Base-by-base conservation (phyloP, 2,329 filamentous ascomycete genomes). In the Clonostachys solani region DNA sequence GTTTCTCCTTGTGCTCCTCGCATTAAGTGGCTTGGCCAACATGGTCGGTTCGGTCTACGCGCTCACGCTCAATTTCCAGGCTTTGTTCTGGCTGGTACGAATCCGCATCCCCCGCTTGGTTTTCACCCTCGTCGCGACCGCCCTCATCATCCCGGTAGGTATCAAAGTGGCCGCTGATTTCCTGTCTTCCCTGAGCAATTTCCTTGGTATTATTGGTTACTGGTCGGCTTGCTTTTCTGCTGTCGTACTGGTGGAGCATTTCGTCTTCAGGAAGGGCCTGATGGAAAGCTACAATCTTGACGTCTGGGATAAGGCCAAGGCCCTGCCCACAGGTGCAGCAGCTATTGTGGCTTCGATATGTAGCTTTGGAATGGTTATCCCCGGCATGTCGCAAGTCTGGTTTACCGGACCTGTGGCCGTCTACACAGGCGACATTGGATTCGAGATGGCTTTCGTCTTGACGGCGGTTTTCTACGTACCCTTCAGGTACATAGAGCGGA, bases 1-100 rank as follows among this genome's bases (percentile, higher is more conserved):
- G 52, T 84, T 86, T 52, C 64, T 84, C 16, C 73, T 80, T 2
- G 80, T 84, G 3, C 58, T 84, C 8, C 71, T 84, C 16, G 72
- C 77, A 5, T 68, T 83, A 38, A 77, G 74, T 1, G 59, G 84
- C 41, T 63, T 85, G 12, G 81, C 79, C 23, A 84, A 84, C 60
- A 68, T 81, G 12, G 69, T 77, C 3, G 77, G 75, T 13, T 81
- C 78, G 13, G 76, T 80, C 62, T 85, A 85, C 66, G 75, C 77
- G 55, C 74, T 84, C 53, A 80, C 80, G 5, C 71, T 85, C 52
- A 84, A 84, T 67, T 80, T 84, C 61, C 81, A 85, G 62, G 80
- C 82, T 53, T 62, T 85, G 17, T 61, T 81, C 6, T 80, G 81
- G 0, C 72, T 71, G 49, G 71, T 84, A 33, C 67, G 75, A 46